Evolutionary conservation across 768 basidiomycete species (phyloP), one percentile per base, ranked within the genome.

Genomic region (Rhizopogon sp.): DNA sequence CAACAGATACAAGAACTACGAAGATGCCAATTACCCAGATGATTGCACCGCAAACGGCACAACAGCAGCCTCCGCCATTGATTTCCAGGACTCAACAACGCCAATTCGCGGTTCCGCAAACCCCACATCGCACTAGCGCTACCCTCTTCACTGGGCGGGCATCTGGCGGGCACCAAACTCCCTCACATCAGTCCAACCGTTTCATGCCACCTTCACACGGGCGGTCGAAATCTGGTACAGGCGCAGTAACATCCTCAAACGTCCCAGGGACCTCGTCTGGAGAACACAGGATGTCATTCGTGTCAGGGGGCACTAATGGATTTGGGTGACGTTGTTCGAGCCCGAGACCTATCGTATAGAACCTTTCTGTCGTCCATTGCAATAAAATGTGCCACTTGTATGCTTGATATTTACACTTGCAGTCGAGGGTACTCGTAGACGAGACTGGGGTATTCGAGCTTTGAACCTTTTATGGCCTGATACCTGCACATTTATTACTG

Each of bases 221-320:
- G 51, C 66, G 50, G 39, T 58, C 62, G 33, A 67, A 60, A 14
- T 49, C 64, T 46, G 59, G 66, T 9, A 6, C 35, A 49, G 47
- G 20, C 31, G 47, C 20, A 25, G 47, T 10, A 10, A 16, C 47
- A 25, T 49, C 47, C 3, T 49, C 47, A 0, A 37, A 37, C 35
- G 35, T 37, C 5, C 35, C 43, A 16, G 50, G 49, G 20, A 61
- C 53, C 40, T 58, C 65, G 35, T 67, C 70, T 20, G 66, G 70
- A 41, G 71, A 69, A 51, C 84, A 87, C 56, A 76, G 84, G 61
- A 71, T 74, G 57, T 80, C 83, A 41, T 87, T 87, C 64, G 63
- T 79, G 39, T 75, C 74, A 29, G 70, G 72, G 25, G 52, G 59
- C 39, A 56, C 69, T 39, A 68, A 62, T 28, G 66, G 65, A 41